A percentile compares a stretch with the other conserved stretches of the same genome.
These are phyloP conservation scores for Nitzschia putrida DNA, from an alignment of 108 stramenopile genomes.

Conservation along the genomic window DNA sequence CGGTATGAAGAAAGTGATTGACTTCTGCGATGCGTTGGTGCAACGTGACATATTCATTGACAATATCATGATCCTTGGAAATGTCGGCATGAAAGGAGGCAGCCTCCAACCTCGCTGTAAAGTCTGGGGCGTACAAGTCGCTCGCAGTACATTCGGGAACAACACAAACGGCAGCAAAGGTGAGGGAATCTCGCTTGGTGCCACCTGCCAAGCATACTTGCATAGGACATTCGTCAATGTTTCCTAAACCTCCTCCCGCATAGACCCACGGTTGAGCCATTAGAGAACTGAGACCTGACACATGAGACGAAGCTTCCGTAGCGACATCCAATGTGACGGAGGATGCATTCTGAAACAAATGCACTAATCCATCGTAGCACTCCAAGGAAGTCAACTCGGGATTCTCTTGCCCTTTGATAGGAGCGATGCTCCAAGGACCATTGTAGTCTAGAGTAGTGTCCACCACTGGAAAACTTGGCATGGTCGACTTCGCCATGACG, in stretches of 20 bases:
- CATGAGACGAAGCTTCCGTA: constrained; percentile 52
- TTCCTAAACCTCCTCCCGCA: constrained; percentile 57
- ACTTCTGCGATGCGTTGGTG: constrained; percentile 38
- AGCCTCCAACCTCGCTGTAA: constrained; percentile 22
- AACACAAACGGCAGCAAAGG: constrained; percentile 56
- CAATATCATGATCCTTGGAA: neutral
- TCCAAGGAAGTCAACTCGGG: constrained; percentile 3
- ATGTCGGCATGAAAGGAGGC: constrained; percentile 10
- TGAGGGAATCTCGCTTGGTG: constrained; percentile 42
- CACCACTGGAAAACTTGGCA: too few relatives aligned
- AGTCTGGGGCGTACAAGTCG: constrained; percentile 46
- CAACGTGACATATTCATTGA: constrained; percentile 34
- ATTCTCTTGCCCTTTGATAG: neutral
- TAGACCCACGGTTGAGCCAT: constrained; percentile 54
- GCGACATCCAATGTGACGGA: constrained; percentile 33
- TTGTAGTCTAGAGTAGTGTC: too few relatives aligned
- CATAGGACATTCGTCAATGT: constrained; percentile 52
- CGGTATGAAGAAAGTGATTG: constrained; percentile 47
- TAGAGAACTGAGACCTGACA: constrained; percentile 37
- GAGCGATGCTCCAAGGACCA: neutral
- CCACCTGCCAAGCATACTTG: constrained; percentile 48
- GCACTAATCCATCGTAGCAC: constrained; percentile 23
- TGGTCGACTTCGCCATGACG: too few relatives aligned
- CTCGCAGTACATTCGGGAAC: constrained; percentile 41
- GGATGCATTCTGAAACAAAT: constrained; percentile 27